Conservation (phyloP, 768 basidiomycete genomes). For the Kwoniella pini region DNA sequence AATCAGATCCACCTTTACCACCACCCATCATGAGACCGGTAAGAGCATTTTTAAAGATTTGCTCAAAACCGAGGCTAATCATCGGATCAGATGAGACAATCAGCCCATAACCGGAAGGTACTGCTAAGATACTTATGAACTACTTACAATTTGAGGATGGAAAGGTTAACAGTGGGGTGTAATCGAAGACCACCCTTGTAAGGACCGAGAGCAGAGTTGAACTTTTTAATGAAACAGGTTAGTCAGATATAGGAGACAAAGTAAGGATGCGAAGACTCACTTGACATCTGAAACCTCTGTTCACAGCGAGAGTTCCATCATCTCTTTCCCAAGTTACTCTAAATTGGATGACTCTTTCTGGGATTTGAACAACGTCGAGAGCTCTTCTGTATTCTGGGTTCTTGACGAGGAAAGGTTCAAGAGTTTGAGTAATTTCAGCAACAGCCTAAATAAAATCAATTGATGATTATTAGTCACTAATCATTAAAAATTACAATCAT, state of each 20-base stretch:
- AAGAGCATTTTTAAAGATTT: constrained; percentile 77
- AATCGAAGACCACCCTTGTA: constrained; percentile 78
- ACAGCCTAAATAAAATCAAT: constrained; percentile 61
- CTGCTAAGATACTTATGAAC: background rate
- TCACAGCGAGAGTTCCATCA: constrained; percentile 65
- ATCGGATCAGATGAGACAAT: too few relatives aligned
- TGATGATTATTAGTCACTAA: background rate
- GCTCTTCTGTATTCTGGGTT: constrained; percentile 70
- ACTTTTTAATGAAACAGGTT: too few relatives aligned
- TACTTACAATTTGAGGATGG: constrained; percentile 70
- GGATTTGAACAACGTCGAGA: constrained; percentile 63
- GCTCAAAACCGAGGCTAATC: constrained; percentile 69
- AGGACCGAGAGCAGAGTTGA: constrained; percentile 75
- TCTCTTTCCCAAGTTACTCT: constrained; percentile 78
- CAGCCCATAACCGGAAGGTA: background rate
- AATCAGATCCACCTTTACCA: constrained; percentile 77
- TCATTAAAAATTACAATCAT: background rate
- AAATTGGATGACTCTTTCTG: constrained; percentile 63
- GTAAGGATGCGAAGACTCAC: constrained; percentile 51
- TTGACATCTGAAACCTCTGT: constrained; percentile 74
- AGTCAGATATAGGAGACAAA: background rate
- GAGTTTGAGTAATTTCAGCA: constrained; percentile 66
- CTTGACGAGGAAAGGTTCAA: constrained; percentile 66
- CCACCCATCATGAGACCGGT: constrained; percentile 76
- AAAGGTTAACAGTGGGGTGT: constrained; percentile 76